Percentiles rank a stretch among this genome's conserved stretches.
These are phyloP conservation scores for Naganishia onofrii DNA, from an alignment of 768 basidiomycete genomes.

Conservation along the genomic window DNA sequence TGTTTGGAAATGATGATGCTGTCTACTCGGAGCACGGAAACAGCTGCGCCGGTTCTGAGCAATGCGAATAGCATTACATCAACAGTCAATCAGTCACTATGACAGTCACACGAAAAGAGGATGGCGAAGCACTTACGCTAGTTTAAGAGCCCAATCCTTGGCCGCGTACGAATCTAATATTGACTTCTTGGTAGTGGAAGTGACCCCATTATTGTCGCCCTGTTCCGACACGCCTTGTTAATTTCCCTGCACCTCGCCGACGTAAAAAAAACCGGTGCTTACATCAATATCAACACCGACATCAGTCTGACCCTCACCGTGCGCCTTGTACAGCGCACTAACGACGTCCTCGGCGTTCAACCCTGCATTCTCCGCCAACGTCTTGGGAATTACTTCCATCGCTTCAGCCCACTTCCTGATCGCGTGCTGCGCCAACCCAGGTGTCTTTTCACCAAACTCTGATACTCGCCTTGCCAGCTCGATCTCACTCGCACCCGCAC, in stretches of 20 bases:
- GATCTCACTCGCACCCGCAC: slow-evolving; percentile 89
- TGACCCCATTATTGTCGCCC: slow-evolving; percentile 39
- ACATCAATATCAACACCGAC: slow-evolving; percentile 50
- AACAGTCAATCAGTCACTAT: neutral
- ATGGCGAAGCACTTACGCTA: slow-evolving; percentile 35
- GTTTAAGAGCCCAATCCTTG: slow-evolving; percentile 64
- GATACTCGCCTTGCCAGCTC: slow-evolving; percentile 85
- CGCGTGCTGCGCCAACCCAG: slow-evolving; percentile 88
- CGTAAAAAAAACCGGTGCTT: neutral
- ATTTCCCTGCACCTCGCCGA: neutral
- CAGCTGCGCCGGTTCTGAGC: slow-evolving; percentile 46
- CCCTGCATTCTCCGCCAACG: slow-evolving; percentile 87
- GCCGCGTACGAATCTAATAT: slow-evolving; percentile 89
- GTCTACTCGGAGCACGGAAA: slow-evolving; percentile 73
- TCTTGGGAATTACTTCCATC: slow-evolving; percentile 87
- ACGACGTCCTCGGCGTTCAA: slow-evolving; percentile 90
- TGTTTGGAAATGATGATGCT: slow-evolving; percentile 92
- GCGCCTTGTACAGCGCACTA: slow-evolving; percentile 83
- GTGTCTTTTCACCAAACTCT: slow-evolving; percentile 78
- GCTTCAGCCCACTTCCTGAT: slow-evolving; percentile 85
- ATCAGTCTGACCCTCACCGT: slow-evolving; percentile 59
- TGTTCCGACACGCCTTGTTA: neutral
- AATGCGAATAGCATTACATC: neutral
- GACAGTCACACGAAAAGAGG: neutral
- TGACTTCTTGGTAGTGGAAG: slow-evolving; percentile 34